These are phyloP conservation scores for Podaxis sp. DNA, from an alignment of 768 basidiomycete genomes.

Conservation along the genomic window DNA sequence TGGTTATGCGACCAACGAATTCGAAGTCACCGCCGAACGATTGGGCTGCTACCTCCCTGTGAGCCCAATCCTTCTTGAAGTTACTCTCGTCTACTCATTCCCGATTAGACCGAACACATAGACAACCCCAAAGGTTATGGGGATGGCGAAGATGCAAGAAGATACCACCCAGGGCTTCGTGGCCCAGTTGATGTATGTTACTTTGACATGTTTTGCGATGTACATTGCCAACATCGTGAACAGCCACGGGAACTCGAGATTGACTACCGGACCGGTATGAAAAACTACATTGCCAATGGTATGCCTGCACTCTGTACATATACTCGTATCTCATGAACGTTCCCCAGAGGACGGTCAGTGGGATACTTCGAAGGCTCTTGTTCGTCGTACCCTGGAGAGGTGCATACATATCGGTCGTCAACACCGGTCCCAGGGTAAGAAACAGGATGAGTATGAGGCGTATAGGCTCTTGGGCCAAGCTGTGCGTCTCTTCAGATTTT, in stretches of 20 bases:
- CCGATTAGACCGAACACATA: slow-evolving; percentile 74
- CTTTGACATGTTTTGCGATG: slow-evolving; percentile 6
- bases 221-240: neutral
- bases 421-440: slow-evolving; percentile 54
- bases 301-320: neutral
- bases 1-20: slow-evolving; percentile 80
- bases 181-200: slow-evolving; percentile 72
- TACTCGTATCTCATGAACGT: neutral
- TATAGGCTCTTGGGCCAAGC: slow-evolving; percentile 77
- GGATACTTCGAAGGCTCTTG: slow-evolving; percentile 84
- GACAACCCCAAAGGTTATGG: slow-evolving; percentile 93
- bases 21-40: slow-evolving; percentile 82
- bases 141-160: slow-evolving; percentile 77
- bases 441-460: slow-evolving; percentile 72
- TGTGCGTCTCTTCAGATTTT: slow-evolving; percentile 34
- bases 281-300: slow-evolving; percentile 92
- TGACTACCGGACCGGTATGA: slow-evolving; percentile 87
- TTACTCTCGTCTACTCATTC: neutral
- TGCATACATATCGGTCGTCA: slow-evolving; percentile 80
- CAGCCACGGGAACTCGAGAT: slow-evolving; percentile 82
- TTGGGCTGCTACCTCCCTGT: slow-evolving; percentile 85
- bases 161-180: slow-evolving; percentile 73
- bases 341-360: slow-evolving; percentile 63
- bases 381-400: slow-evolving; percentile 67
- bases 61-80: slow-evolving; percentile 20